A percentile compares a stretch with the other conserved stretches of the same genome.
These are phyloP conservation scores for Dactylellina drechsleri DNA, from an alignment of 2,329 filamentous ascomycete species.

Conservation along the genomic window DNA sequence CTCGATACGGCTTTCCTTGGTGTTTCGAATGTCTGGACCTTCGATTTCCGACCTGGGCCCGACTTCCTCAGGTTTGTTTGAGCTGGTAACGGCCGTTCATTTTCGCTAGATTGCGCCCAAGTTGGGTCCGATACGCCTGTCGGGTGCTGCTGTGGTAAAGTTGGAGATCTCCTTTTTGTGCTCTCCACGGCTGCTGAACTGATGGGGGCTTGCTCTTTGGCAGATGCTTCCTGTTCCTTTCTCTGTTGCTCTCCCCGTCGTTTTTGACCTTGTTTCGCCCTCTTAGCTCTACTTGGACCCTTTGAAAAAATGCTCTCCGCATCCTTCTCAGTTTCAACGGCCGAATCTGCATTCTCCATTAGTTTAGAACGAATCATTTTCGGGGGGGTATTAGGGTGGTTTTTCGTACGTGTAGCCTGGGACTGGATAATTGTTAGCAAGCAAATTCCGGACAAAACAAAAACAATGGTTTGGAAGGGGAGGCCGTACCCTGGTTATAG, in stretches of 20 bases:
- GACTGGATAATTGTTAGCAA: too few species aligned
- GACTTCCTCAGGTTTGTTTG: slow-evolving; percentile 16
- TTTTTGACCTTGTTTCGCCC: slow-evolving; percentile 38
- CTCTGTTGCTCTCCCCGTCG: slow-evolving; percentile 15
- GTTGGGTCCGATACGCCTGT: slow-evolving; percentile 3
- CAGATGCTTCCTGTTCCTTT: slow-evolving; percentile 12
- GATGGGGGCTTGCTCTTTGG: neutral
- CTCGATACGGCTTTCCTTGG: slow-evolving; percentile 19
- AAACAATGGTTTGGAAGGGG: neutral
- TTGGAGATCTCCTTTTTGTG: slow-evolving; percentile 21
- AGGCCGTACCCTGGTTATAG: slow-evolving; percentile 30
- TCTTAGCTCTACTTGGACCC: slow-evolving; percentile 45
- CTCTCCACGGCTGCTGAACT: neutral
- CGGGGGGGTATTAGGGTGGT: too few species aligned
- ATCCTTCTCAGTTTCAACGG: slow-evolving; percentile 24
- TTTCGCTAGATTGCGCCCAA: slow-evolving; percentile 21
- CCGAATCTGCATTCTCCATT: slow-evolving; percentile 15
- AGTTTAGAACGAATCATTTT: neutral
- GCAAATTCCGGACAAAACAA: too few species aligned
- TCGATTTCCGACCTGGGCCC: slow-evolving; percentile 23
- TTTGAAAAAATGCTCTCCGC: slow-evolving; percentile 46
- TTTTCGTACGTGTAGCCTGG: too few species aligned
- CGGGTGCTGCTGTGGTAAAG: slow-evolving; percentile 4
- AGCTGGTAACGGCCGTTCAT: slow-evolving; percentile 38
- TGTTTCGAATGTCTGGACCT: slow-evolving; percentile 36